A percentile compares a stretch with the other conserved stretches of the same genome.
These are phyloP conservation scores for Ophiostoma quercus DNA, from an alignment of 2,329 filamentous ascomycete species.

Conservation along the genomic window DNA sequence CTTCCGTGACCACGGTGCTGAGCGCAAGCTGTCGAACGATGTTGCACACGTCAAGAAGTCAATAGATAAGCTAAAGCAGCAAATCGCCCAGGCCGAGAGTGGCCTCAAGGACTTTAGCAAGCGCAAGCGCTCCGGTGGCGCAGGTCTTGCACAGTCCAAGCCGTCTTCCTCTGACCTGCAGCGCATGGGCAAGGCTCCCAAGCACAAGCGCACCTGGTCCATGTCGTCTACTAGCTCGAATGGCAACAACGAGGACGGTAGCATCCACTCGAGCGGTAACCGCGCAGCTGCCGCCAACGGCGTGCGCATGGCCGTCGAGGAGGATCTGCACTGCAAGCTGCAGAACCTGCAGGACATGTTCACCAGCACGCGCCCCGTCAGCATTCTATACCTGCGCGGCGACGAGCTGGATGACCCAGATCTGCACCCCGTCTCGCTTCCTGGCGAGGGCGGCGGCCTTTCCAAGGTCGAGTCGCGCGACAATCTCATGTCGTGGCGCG, in stretches of 20 bases:
- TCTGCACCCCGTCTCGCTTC: slow-evolving; percentile 66
- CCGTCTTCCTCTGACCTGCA: slow-evolving; percentile 37
- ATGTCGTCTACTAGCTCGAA: slow-evolving; percentile 73
- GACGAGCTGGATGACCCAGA: slow-evolving; percentile 77
- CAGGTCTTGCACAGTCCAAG: slow-evolving; percentile 30
- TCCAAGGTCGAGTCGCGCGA: slow-evolving; percentile 49
- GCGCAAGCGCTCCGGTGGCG: slow-evolving; percentile 51
- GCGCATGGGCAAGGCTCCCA: slow-evolving; percentile 74
- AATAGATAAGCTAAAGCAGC: slow-evolving; percentile 92
- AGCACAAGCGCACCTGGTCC: slow-evolving; percentile 93
- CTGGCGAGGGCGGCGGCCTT: slow-evolving; percentile 63
- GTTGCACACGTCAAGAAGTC: slow-evolving; percentile 92
- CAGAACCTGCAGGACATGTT: slow-evolving; percentile 83
- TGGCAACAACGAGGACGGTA: slow-evolving; percentile 28
- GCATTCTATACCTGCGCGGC: slow-evolving; percentile 70
- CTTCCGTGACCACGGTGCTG: slow-evolving; percentile 91
- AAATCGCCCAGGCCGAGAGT: slow-evolving; percentile 72
- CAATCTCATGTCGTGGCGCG: slow-evolving; percentile 44
- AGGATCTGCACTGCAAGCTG: slow-evolving; percentile 74
- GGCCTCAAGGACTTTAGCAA: slow-evolving; percentile 64
- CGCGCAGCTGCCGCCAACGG: slow-evolving; percentile 25
- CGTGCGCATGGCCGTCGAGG: slow-evolving; percentile 53
- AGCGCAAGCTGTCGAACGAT: slow-evolving; percentile 91
- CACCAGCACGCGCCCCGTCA: slow-evolving; percentile 72
- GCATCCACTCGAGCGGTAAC: slow-evolving; percentile 10